These are phyloP conservation scores for Schizothecium vesticola DNA, from an alignment of 495 filamentous ascomycete genomes.

Conservation along the genomic window DNA sequence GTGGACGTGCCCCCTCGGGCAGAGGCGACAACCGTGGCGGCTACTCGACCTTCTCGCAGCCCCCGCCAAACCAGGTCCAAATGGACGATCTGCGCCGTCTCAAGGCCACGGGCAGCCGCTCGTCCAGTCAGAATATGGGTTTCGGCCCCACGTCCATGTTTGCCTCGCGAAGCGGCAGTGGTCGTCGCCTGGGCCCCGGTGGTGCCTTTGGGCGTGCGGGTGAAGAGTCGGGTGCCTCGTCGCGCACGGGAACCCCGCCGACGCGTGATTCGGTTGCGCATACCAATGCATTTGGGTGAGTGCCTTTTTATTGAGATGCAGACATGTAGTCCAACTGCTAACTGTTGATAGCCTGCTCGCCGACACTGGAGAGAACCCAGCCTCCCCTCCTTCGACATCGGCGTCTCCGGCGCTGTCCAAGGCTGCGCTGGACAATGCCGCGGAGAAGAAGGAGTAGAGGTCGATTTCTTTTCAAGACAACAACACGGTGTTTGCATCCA, in stretches of 20 bases:
- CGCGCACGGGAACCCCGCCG: conserved; percentile 82
- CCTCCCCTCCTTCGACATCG: conserved; percentile 60
- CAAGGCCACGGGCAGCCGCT: conserved; percentile 49
- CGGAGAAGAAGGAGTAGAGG: conserved; percentile 40
- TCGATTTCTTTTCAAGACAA: conserved; percentile 23
- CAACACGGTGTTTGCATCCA: conserved; percentile 29
- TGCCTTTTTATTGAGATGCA: not conserved
- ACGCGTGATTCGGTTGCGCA: conserved; percentile 63
- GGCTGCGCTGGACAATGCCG: conserved; percentile 54
- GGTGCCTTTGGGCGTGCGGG: conserved; percentile 62
- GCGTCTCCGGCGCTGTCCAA: conserved; percentile 55
- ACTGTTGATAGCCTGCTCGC: conserved; percentile 40
- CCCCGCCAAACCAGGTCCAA: conserved; percentile 68
- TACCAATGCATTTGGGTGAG: conserved; percentile 87
- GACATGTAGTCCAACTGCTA: conserved; percentile 15
- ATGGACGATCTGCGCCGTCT: conserved; percentile 85
- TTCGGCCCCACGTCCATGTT: conserved; percentile 80
- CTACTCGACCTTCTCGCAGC: conserved; percentile 54
- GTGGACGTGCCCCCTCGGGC: conserved; percentile 63
- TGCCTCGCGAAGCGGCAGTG: conserved; percentile 71
- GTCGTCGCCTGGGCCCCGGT: conserved; percentile 64
- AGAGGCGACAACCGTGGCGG: conserved; percentile 83
- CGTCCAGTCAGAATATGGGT: conserved; percentile 57
- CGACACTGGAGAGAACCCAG: conserved; percentile 48
- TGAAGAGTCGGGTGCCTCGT: conserved; percentile 70